Evolutionary conservation across 2,329 filamentous ascomycete species (phyloP).

Genomic region (Aciculosporium take): DNA sequence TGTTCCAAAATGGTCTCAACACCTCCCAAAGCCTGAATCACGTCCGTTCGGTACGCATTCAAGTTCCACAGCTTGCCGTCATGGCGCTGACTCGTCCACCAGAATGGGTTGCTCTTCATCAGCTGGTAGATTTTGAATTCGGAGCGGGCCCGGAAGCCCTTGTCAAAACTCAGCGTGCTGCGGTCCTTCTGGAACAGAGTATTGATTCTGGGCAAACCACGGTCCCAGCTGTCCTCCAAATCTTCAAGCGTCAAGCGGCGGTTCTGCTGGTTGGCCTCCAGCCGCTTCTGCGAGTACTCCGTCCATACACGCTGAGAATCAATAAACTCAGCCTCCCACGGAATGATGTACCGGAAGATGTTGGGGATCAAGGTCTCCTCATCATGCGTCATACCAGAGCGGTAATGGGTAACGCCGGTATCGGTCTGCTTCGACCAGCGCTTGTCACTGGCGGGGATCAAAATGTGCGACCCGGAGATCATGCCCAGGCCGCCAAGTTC

Average conservation of each 20-base stretch:
- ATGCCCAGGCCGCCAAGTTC: constrained; percentile 93
- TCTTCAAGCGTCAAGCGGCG: constrained; percentile 88
- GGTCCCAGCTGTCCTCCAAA: constrained; percentile 95
- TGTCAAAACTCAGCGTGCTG: constrained; percentile 94
- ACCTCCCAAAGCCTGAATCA: constrained; percentile 90
- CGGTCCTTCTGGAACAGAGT: constrained; percentile 97
- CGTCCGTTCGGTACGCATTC: constrained; percentile 89
- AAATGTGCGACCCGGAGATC: constrained; percentile 96
- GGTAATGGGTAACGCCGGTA: constrained; percentile 90
- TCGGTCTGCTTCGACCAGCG: constrained; percentile 98
- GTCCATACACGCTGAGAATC: constrained; percentile 99
- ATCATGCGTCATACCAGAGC: constrained; percentile 94
- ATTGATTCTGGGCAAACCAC: constrained; percentile 93
- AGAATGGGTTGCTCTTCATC: constrained; percentile 99
- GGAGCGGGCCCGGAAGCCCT: constrained; percentile 86
- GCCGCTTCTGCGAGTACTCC: constrained; percentile 93
- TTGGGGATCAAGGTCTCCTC: constrained; percentile 97
- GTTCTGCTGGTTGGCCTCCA: constrained; percentile 96
- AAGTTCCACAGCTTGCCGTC: constrained; percentile 97
- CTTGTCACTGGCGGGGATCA: constrained; percentile 95
- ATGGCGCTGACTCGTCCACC: constrained; percentile 96
- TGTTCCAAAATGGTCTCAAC: constrained; percentile 97
- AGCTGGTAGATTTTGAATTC: constrained; percentile 98
- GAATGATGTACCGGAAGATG: constrained; percentile 98
- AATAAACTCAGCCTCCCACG: constrained; percentile 98